Evolutionary conservation across 257 asterid species (phyloP), one percentile per base, ranked within the genome.

Genomic region (Rhazya stricta): DNA sequence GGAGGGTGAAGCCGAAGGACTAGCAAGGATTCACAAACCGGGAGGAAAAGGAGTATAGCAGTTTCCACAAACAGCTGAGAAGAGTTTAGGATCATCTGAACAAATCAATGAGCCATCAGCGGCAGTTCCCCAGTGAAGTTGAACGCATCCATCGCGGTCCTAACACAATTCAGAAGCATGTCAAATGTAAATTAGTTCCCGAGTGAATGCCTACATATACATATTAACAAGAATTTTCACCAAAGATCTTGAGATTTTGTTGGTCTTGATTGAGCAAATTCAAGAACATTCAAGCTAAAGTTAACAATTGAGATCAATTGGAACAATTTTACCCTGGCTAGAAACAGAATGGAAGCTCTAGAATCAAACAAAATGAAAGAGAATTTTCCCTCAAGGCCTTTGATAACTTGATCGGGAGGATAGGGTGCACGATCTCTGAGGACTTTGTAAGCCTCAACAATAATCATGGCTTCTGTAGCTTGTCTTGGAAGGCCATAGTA

Each of bases 111-210:
- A 88, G 21, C 92, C 94, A 53, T 88, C 94, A 3, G 81, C 78
- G 32, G 88, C 88, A 16, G 82, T 81, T 84, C 97, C 96, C 97
- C 96, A 89, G 78, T 89, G 90, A 39, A 91, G 82, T 16, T 85
- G 82, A 83, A 85, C 84, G 29, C 78, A 3, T 69, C 92, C 91
- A 32, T 88, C 89, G 0, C 92, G 86, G 74, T 91, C 94, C 96
- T 89, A 80, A 4, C 53, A 48, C 76, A 34, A 67, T 32, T 67
- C 46, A 74, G 4, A 58, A 62, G 2, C 66, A 69, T 2, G 11
- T 43, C 0, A 50, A 62, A 7, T 48, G 58, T 51, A 0, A 15
- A 7, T 21, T 54, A n/a, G 21, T 51, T 51, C 58, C 21, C 58
- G 4, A 21, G 58, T 6, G 19, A 15, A 48, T 48, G 21, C 15